Evolutionary conservation across 2,329 filamentous ascomycete species (phyloP), one percentile per base, ranked within the genome.

Genomic region (Periconia digitata): DNA sequence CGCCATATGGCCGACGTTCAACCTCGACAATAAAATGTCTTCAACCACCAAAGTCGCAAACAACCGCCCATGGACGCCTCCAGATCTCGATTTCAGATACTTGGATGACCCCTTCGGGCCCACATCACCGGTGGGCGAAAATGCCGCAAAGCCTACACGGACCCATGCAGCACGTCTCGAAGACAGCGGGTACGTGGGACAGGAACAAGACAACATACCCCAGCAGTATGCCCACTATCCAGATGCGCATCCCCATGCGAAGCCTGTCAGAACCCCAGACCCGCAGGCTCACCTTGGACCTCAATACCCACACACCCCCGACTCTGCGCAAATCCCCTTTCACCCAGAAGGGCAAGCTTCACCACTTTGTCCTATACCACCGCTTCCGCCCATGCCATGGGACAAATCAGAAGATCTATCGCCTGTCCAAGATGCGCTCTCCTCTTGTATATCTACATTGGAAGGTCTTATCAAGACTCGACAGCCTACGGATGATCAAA

Each of bases 301-400:
- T 39, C 60, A 54, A 44, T 69, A 68, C 46, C 67, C 64, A 5
- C 67, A 67, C 49, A 68, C 66, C 0, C 67, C 66, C 13, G 64
- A 70, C 34, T 64, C 58, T 50, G 58, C 59, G 20, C 58, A 57
- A 47, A 56, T 60, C 16, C 34, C 61, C n/a, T 17, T 16, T 20
- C 55, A 53, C 27, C 39, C 55, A 37, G 52, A 48, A 22, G 57
- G 49, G n/a, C 40, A 59, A 50, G 17, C 39, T 43, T 32, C 40
- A 10, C 42, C 44, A 17, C 41, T 43, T 8, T 44, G 27, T 22
- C 48, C 51, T 12, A 47, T 55, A 8, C 59, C 60, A 12, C 64
- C 61, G 2, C 49, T 55, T 8, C 59, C 60, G 10, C 64, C 61
- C 2, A 54, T 58, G 37, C 58, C 62, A 17, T 68, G 64, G 64